Evolutionary conservation across 2,329 filamentous ascomycete species (phyloP), one percentile per base, ranked within the genome.

Genomic region (Rachicladosporium sp.): DNA sequence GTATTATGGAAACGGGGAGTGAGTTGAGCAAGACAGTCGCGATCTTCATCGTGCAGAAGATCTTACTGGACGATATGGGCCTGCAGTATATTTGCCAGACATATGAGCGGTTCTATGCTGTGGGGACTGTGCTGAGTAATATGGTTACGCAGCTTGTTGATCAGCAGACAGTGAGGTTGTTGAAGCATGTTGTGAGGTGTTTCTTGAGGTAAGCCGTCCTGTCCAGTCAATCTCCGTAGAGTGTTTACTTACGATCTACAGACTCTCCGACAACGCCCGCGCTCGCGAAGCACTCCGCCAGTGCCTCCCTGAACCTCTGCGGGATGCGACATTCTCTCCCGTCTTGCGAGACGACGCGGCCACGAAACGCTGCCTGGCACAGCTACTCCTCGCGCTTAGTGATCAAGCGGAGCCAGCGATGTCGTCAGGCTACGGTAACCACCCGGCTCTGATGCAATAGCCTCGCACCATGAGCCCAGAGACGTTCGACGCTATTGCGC

Each of bases 1-100:
- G 91, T 45, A 98, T 98, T 57, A 98, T 98, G 91, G 91, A 98
- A 68, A 98, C 91, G 0, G 91, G 91, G 36, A 95, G 88, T 1
- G 91, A 98, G 65, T 74, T 98, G 44, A 95, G 87, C 70, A 98
- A 98, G 70, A 98, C 91, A 1, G 91, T 98, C 10, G 91, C 91
- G 43, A 98, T 98, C 54, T 98, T 98, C 68, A 98, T 98, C 54
- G 91, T 98, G 11, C 91, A 98, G 65, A 98, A 98, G 72, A 98
- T 98, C 15, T 68, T 98, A 38, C 75, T 98, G 2, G 91, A 98
- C 57, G 91, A 98, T 55, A 89, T 93, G 54, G 91, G 91, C 3
- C 73, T 98, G 46, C 91, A 91, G 56, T 98, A 98, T 63, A 98
- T 98, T 43, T 98, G 91, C 65, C 89, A 93, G 48, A 98, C 91